Conservation (phyloP, 2,329 filamentous ascomycete genomes). For the Periglandula ipomoeae region DNA sequence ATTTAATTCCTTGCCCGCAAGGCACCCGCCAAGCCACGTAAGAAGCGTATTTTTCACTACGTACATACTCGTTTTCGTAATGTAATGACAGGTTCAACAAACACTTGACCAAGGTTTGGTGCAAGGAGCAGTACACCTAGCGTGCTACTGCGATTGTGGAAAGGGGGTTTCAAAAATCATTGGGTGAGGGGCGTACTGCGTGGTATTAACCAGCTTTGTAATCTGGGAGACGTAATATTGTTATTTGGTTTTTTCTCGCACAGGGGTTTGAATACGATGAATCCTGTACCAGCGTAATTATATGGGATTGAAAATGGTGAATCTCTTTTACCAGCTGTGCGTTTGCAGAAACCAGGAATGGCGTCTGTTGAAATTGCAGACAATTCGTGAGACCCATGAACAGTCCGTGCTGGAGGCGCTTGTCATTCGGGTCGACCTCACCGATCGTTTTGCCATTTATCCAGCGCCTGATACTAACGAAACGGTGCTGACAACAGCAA, state of each 20-base stretch:
- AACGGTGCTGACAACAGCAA: too few relatives aligned
- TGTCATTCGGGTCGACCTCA: too few relatives aligned
- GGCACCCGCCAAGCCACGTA: neutral
- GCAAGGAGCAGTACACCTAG: neutral
- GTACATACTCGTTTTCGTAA: slow-evolving; percentile 1
- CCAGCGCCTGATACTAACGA: too few relatives aligned
- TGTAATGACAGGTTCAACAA: neutral
- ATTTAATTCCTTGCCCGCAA: neutral
- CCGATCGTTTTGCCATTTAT: too few relatives aligned
- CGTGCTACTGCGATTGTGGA: neutral
- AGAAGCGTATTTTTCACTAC: neutral
- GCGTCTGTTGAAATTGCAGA: too few relatives aligned
- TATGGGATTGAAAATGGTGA: too few relatives aligned
- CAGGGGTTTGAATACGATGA: neutral
- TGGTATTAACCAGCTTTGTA: neutral
- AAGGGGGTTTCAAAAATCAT: neutral
- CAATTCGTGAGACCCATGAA: too few relatives aligned
- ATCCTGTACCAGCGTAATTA: neutral
- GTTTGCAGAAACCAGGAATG: too few relatives aligned
- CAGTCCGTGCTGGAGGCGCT: too few relatives aligned
- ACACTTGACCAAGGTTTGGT: too few relatives aligned
- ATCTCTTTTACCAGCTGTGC: too few relatives aligned
- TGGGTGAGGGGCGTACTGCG: neutral
- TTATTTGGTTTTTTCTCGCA: neutral
- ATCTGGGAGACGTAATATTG: neutral